Evolutionary conservation across 2,329 filamentous ascomycete genomes (phyloP), one percentile per base, ranked within the genome.

Genomic region (Talaromyces amestolkiae): DNA sequence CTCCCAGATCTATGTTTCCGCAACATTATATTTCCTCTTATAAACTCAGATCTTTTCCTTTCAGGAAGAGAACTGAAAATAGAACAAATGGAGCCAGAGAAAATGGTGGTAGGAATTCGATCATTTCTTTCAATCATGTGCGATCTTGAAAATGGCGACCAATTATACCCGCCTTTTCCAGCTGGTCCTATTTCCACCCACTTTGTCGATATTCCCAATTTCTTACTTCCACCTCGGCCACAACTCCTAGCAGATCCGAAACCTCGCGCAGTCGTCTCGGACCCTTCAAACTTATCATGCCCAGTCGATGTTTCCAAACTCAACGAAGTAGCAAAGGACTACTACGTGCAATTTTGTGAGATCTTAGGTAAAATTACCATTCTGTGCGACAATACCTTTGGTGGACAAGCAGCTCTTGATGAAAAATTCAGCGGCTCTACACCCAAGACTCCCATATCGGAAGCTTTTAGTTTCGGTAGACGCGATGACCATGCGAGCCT

Each of bases 381-480:
- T 53, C 89, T 98, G 39, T 99, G 95, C 77, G 95, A 99, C 76
- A 95, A 97, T 72, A 91, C 94, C 0, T 99, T 99, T 79, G 96
- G 95, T 61, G 95, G 95, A 0, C 95, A 99, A 79, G 95, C 94
- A 37, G 92, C 92, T 0, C 79, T 98, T 58, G 95, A 99, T 73
- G 96, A 99, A 77, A 98, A 97, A 74, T 97, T 98, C 75, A 91
- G 86, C 67, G 89, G 90, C 54, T 87, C 91, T 9, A 91, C 91
- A 0, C 93, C 95, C 0, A 98, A 98, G 77, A 99, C 95, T 0
- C 95, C 96, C 1, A 94, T 98, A 70, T 85, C 93, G 0, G 95
- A 98, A 66, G 93, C 93, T 0, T 99, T 99, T 77, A 94, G 91
- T 69, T 97, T 99, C 75, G 85, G 88, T 35, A 87, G 92, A 64